Evolutionary conservation across 2,329 filamentous ascomycete species (phyloP).

Genomic region (Sordariomycetes sp.): DNA sequence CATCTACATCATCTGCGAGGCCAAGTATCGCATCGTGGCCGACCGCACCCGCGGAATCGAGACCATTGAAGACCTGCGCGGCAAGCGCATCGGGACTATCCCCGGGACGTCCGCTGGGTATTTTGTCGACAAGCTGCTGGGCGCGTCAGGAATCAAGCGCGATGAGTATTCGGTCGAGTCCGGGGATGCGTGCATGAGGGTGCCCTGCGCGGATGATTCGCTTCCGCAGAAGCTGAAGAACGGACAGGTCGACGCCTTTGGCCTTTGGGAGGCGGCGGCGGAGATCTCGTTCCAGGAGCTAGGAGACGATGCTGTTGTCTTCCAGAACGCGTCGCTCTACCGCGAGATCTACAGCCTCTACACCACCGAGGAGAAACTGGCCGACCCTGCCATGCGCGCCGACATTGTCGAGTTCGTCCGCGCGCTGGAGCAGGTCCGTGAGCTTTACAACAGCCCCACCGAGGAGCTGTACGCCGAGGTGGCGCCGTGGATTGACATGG

Average conservation of each 20-base stretch:
- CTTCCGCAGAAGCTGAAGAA: conserved; percentile 1
- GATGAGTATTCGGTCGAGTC: conserved; percentile 4
- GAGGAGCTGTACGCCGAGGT: conserved; percentile 3
- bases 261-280: conserved; percentile 6
- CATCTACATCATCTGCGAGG: conserved; percentile 8
- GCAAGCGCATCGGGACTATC: conserved; percentile 6
- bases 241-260: conserved; percentile 7
- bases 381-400: conserved; percentile 1
- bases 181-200: conserved; percentile 1
- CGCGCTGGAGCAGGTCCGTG: conserved; percentile 3
- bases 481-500: not conserved
- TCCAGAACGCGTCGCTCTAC: conserved; percentile 7
- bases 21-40: conserved; percentile 8
- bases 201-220: conserved; percentile 4
- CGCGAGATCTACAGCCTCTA: conserved; percentile 8
- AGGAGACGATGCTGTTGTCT: conserved; percentile 4
- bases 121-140: conserved; percentile 6
- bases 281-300: conserved; percentile 5
- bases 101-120: conserved; percentile 7
- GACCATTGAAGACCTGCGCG: conserved; percentile 6
- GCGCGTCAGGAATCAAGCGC: conserved; percentile 1
- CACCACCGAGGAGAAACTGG: conserved; percentile 6
- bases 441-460: conserved; percentile 4
- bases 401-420: conserved; percentile 8
- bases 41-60: conserved; percentile 1